Evolutionary conservation across 1,284 basidiomycete species (phyloP).

Genomic region (Termitomyces sp.): DNA sequence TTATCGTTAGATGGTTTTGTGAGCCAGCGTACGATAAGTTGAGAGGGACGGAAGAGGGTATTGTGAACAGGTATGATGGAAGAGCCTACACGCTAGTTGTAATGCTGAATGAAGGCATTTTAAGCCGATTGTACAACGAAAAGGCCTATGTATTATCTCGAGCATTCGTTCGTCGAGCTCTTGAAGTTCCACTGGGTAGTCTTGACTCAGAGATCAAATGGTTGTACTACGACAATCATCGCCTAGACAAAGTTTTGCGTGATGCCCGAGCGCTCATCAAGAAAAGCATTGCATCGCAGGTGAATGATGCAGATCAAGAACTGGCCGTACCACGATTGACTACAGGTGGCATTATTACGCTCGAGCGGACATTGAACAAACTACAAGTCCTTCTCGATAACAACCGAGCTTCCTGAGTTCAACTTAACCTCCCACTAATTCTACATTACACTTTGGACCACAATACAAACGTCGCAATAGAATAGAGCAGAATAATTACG

Average conservation of each 20-base stretch:
- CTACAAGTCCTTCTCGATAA: slow-evolving; percentile 31
- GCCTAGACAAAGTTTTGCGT: slow-evolving; percentile 63
- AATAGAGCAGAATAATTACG: not conserved
- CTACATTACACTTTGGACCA: not conserved
- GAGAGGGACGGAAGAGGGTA: slow-evolving; percentile 84
- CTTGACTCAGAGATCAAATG: slow-evolving; percentile 72
- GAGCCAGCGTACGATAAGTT: slow-evolving; percentile 91
- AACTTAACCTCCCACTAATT: not conserved
- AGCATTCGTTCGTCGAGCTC: slow-evolving; percentile 81
- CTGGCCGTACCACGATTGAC: slow-evolving; percentile 74
- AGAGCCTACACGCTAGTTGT: not conserved
- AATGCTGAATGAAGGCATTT: not conserved
- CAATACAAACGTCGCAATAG: not conserved
- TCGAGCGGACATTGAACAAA: slow-evolving; percentile 66
- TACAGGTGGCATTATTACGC: slow-evolving; percentile 74
- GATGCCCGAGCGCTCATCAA: slow-evolving; percentile 64
- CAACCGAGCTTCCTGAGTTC: not conserved
- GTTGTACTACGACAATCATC: slow-evolving; percentile 67
- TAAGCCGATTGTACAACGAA: slow-evolving; percentile 80
- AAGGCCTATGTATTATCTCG: slow-evolving; percentile 90
- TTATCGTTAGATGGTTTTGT: slow-evolving; percentile 69
- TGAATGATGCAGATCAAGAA: slow-evolving; percentile 42
- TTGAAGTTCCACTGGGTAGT: slow-evolving; percentile 71
- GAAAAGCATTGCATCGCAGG: slow-evolving; percentile 47
- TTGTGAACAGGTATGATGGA: slow-evolving; percentile 63